A percentile compares a stretch with the other conserved stretches of the same genome.
phyloP scores from a whole-genome alignment of 2,329 filamentous ascomycete genomes.

The Penicillium sp. region DNA sequence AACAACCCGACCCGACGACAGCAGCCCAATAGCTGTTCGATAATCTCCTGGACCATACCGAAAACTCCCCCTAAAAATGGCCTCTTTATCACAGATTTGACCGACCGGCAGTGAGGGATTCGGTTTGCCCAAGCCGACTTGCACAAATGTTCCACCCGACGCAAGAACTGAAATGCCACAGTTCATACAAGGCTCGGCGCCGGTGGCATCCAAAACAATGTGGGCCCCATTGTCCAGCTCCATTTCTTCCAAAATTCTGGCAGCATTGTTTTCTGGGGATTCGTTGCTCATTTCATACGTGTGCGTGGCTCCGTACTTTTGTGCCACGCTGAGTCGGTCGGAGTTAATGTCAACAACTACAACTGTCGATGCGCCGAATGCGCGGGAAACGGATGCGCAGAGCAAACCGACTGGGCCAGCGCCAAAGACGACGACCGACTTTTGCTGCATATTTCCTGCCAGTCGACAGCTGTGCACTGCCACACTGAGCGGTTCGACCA shows the following conservation, averaged over 20 bases:
- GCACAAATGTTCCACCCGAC: constrained; percentile 63
- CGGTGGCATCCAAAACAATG: constrained; percentile 65
- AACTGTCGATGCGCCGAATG: constrained; percentile 69
- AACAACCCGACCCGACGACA: too few species aligned
- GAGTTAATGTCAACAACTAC: constrained; percentile 68
- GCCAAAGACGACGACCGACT: constrained; percentile 70
- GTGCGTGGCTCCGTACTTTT: constrained; percentile 49
- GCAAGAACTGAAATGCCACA: constrained; percentile 58
- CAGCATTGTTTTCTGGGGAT: constrained; percentile 60
- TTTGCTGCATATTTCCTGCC: constrained; percentile 61
- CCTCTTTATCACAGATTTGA: too few species aligned
- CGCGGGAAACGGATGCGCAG: constrained; percentile 69
- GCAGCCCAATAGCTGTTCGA: too few species aligned
- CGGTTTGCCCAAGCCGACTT: constrained; percentile 74
- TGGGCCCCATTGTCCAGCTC: constrained; percentile 56
- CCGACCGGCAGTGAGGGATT: constrained; percentile 62
- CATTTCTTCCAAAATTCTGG: too few species aligned
- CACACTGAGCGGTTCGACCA: constrained; percentile 77
- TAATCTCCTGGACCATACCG: too few species aligned
- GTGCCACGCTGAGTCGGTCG: constrained; percentile 57
- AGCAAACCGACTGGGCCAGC: constrained; percentile 76
- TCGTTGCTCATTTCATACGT: constrained; percentile 52
- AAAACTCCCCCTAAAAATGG: too few species aligned
- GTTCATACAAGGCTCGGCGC: constrained; percentile 66
- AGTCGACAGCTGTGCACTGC: constrained; percentile 71